Base-by-base conservation (phyloP, 108 stramenopile species). In the Phaeodactylum tricornutum region DNA sequence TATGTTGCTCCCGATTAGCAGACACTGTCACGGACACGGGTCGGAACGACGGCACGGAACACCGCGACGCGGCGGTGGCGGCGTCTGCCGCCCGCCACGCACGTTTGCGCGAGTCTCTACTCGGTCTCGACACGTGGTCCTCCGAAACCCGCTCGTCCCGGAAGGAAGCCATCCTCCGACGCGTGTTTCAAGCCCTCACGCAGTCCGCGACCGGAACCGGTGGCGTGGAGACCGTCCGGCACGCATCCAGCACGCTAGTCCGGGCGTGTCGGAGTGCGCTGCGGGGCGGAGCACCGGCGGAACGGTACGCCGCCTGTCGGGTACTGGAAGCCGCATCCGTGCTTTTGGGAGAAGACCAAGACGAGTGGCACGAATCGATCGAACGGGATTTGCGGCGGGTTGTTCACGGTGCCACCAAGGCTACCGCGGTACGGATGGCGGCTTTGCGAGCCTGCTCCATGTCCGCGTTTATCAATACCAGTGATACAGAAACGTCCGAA, bases 271-370 rank as follows among this genome's bases (percentile, higher is more conserved):
- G 61, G 31, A 50, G 49, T 38, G 51, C 57, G 4, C 16, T 79
- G 21, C 62, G 68, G 35, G 47, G 21, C 11, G 74, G 75, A 4
- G 47, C 59, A 1, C 80, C 86, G 21, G 44, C 75, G 19, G 84
- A 86, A 58, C 88, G 87, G 59, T 91, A 91, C 59, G 89, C 89
- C 2, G 75, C 81, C 4, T 91, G 89, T 59, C 77, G 89, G 11
- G 66, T 74, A 0, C 31, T 91, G 30, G 89, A 86, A 55, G 84
- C 78, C 28, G 57, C 52, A 17, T 74, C 77, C 0, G 67, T 91
- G 0, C 41, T 91, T 21, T 43, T 90, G n/a, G 75, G 67, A 5
- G 61, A 48, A 8, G 74, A 80, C 31, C 44, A 62, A 15, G 76
- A 77, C 39, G 80, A 75, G 23, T 73, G 73, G 26, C 68, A 63